Evolutionary conservation across 805 yeast genomes (phyloP).

Genomic region (Ogataea pignaliae): DNA sequence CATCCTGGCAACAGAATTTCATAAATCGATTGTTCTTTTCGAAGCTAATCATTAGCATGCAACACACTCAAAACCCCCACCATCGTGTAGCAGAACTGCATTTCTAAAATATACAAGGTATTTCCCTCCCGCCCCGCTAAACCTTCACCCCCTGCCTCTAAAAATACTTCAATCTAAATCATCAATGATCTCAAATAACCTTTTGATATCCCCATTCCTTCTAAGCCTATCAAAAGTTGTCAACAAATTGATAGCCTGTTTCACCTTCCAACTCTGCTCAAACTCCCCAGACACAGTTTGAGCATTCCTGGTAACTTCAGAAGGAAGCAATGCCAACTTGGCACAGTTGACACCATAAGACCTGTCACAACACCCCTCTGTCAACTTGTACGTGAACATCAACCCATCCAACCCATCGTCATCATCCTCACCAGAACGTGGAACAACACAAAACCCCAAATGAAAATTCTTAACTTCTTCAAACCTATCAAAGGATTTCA

Average conservation of each 20-base stretch:
- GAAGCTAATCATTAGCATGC: too few species aligned
- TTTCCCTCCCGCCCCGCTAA: too few species aligned
- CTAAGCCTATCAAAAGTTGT: constrained; percentile 1
- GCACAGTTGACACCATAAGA: constrained; percentile 89
- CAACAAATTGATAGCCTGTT: constrained; percentile 10
- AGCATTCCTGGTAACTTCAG: constrained; percentile 42
- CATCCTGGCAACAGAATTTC: too few species aligned
- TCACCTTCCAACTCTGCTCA: constrained; percentile 18
- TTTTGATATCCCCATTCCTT: constrained; percentile 1
- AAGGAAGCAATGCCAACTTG: constrained; percentile 59
- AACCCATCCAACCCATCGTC: constrained; percentile 34
- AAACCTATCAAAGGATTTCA: constrained; percentile 46
- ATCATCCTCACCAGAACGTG: constrained; percentile 4
- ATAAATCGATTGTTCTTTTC: too few species aligned
- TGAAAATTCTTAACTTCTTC: constrained; percentile 53
- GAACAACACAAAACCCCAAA: constrained; percentile 51
- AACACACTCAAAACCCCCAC: too few species aligned
- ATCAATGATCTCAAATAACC: constrained; percentile 19
- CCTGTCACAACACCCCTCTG: constrained; percentile 47
- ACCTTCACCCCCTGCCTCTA: too few species aligned
- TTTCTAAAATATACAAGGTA: too few species aligned
- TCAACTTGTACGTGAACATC: constrained; percentile 49
- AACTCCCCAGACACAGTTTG: constrained; percentile 28
- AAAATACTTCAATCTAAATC: constrained; percentile 11
- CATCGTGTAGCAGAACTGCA: too few species aligned